Evolutionary conservation across 768 basidiomycete species (phyloP).

Genomic region (Rhizopogon vesiculosus): DNA sequence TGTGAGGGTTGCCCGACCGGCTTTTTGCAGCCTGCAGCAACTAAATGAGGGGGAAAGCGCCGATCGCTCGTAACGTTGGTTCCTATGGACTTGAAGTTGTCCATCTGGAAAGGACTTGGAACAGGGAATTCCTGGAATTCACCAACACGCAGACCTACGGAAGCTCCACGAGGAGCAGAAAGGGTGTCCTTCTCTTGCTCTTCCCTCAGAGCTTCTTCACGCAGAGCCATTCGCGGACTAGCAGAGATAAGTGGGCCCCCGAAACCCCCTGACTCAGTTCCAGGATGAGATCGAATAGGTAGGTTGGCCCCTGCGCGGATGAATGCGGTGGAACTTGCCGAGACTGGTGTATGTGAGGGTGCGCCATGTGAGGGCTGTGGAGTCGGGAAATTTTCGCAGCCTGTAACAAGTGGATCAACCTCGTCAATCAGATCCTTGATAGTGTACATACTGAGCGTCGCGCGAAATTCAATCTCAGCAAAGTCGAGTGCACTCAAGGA

Average conservation of each 20-base stretch:
- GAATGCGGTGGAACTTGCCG: conserved; percentile 45
- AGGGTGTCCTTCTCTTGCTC: conserved; percentile 35
- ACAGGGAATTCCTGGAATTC: background rate
- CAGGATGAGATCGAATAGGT: conserved; percentile 40
- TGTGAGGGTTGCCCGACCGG: no score
- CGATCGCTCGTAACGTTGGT: conserved; percentile 61
- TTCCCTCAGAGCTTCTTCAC: conserved; percentile 39
- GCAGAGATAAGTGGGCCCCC: conserved; percentile 45
- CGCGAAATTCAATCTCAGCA: no score
- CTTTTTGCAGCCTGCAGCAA: no score
- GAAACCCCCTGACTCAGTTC: conserved; percentile 44
- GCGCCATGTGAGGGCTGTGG: no score
- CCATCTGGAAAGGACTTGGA: conserved; percentile 39
- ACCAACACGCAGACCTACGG: no score
- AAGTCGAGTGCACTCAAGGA: no score
- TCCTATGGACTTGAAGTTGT: conserved; percentile 47
- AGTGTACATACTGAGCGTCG: no score
- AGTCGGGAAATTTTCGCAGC: no score
- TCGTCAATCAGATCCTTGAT: no score
- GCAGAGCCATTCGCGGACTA: conserved; percentile 64
- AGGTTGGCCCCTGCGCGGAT: conserved; percentile 52
- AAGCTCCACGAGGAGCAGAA: no score
- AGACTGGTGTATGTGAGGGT: no score
- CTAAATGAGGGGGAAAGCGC: conserved; percentile 34
- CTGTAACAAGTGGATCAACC: no score